Base-by-base conservation (phyloP, 1,139 yeast genomes). In the Hemisphaericaspora xylanilytica region DNA sequence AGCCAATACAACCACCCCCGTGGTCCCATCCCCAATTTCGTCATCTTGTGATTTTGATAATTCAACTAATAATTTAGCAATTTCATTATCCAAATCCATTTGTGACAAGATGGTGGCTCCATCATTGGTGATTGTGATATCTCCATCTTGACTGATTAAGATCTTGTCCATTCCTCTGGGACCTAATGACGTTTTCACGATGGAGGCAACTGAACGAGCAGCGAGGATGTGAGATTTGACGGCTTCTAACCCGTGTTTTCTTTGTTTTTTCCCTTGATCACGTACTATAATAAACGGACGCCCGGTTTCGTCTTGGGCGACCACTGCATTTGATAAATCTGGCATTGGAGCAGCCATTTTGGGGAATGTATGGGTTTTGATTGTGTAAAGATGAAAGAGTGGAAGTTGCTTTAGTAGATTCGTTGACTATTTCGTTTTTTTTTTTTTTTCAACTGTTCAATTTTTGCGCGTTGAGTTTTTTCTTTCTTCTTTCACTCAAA, bases 271-370 rank as follows among this genome's bases (percentile, higher is more conserved):
- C 18, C 97, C 97, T 65, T 94, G 98, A 63, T 94, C 98, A 61
- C 95, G 80, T 40, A 94, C 98, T 60, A 94, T 92, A 57, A 94
- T 90, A 61, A 94, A 88, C 14, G 98, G 99, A 66, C 97, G 82
- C 22, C 99, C 99, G 90, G 86, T 88, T 65, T 94, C 98, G 63
- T 94, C 98, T 66, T 92, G 97, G 5, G 98, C 97, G 70, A 92
- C 88, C 55, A 92, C 88, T 64, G 98, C 98, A 59, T 92, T 92
- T 52, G 97, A 89, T 76, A 92, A 73, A 63, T 92, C 97, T 33
- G 96, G 96, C 86, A 86, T 80, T 46, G 81, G 85, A 81, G 49
- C 46, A 36, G 55, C 49, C 56, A 49, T 53, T 20, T 20, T 20
- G 21, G 8, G 8, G 21, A 20, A n/a, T n/a, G n/a, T n/a, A n/a